phyloP scores from a whole-genome alignment of 2,329 filamentous ascomycete species.

The Mycosphaerella sp. region DNA sequence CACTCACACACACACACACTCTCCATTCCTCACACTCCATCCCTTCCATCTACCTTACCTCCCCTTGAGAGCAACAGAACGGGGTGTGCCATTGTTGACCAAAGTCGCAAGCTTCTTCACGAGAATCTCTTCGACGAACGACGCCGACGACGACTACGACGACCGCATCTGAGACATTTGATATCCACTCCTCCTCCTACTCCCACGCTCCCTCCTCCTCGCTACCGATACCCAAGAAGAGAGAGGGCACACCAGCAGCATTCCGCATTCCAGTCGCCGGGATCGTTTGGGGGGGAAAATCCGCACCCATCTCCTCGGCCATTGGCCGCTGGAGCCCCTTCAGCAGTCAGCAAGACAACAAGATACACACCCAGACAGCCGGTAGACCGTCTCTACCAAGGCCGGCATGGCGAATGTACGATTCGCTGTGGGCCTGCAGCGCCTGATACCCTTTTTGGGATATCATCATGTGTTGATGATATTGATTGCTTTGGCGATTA shows the following conservation, averaged over 20 bases:
- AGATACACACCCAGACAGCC: constrained; percentile 25
- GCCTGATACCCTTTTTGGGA: constrained; percentile 56
- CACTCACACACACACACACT: no score
- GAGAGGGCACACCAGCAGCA: neutral
- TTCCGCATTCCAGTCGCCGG: constrained; percentile 13
- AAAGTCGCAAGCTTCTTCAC: neutral
- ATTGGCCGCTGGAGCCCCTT: constrained; percentile 20
- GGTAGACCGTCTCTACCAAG: constrained; percentile 33
- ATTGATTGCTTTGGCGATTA: constrained; percentile 85
- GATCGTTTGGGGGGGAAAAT: constrained; percentile 15
- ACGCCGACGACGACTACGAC: neutral
- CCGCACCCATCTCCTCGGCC: constrained; percentile 23
- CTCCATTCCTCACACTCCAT: neutral
- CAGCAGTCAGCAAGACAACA: neutral
- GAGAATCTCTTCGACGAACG: neutral
- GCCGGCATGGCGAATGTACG: constrained; percentile 42
- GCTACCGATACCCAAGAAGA: neutral
- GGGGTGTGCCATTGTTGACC: neutral
- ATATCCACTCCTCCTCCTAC: neutral
- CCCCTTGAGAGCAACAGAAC: neutral
- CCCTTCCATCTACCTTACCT: neutral
- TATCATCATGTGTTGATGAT: constrained; percentile 95
- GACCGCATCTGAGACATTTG: neutral
- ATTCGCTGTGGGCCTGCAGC: constrained; percentile 48
- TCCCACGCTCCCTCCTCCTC: neutral